Conservation (phyloP, 2,329 filamentous ascomycete species). For the Parasarocladium wereldwijsianum region DNA sequence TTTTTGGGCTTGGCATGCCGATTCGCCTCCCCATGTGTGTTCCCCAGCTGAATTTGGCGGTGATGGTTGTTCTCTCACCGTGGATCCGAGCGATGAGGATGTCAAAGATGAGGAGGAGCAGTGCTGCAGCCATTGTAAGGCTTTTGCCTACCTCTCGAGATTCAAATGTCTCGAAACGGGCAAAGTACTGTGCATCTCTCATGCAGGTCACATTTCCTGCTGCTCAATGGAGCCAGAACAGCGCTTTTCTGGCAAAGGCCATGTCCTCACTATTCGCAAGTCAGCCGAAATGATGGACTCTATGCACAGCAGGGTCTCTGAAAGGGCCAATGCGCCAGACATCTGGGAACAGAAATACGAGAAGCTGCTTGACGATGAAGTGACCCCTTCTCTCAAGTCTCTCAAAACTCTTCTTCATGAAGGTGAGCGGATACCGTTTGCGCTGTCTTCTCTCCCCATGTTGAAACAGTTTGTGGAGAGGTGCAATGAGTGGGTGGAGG, state of each 20-base stretch:
- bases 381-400: slow-evolving; percentile 71
- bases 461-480: slow-evolving; percentile 84
- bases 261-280: slow-evolving; percentile 65
- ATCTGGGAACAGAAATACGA: slow-evolving; percentile 84
- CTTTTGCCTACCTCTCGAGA: slow-evolving; percentile 79
- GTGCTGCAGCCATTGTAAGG: slow-evolving; percentile 86
- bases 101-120: slow-evolving; percentile 86
- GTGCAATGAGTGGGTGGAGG: slow-evolving; percentile 96
- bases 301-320: slow-evolving; percentile 61
- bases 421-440: slow-evolving; percentile 91
- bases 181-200: slow-evolving; percentile 69
- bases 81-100: slow-evolving; percentile 56
- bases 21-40: slow-evolving; percentile 38
- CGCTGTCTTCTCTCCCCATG: slow-evolving; percentile 66
- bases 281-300: slow-evolving; percentile 53
- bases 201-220: slow-evolving; percentile 69
- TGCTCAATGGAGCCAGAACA: slow-evolving; percentile 55
- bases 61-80: slow-evolving; percentile 41
- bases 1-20: slow-evolving; percentile 53
- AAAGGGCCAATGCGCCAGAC: slow-evolving; percentile 77
- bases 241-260: slow-evolving; percentile 54
- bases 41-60: slow-evolving; percentile 24
- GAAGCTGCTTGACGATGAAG: slow-evolving; percentile 67
- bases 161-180: slow-evolving; percentile 73
- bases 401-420: slow-evolving; percentile 75